Evolutionary conservation across 805 yeast species (phyloP), one percentile per base, ranked within the genome.

Genomic region (Suhomyces xylopsoci): DNA sequence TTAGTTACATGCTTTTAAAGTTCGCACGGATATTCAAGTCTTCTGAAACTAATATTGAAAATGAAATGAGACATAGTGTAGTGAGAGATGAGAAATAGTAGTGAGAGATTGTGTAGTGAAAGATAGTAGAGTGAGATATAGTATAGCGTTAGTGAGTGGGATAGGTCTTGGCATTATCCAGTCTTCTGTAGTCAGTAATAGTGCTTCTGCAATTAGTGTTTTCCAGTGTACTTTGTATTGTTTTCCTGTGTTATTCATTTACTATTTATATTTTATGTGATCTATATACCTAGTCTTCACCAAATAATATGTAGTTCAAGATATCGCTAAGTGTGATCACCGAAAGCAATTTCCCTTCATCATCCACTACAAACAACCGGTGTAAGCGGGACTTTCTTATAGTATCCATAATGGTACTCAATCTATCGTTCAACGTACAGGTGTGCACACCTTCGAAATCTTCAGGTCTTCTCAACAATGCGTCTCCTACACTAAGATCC

Each of bases 401-500:
- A 34, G 96, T 92, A 66, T 92, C 97, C 84, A 94, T 81, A 52
- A 94, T 87, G 14, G 96, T 90, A 55, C 93, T 87, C 53, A 94
- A 74, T 57, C 92, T 80, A 67, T 94, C 99, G 59, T 84, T 81
- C 58, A 84, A 78, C 0, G 97, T 90, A 71, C 99, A 94, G 0
- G 98, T 94, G 70, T 91, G 90, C 12, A 94, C 98, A 54, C 99
- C 99, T 70, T 94, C 98, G 62, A 93, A 94, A 66, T 94, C 97
- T 60, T 92, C 97, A 3, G 96, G 85, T 65, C 97, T 79, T 70
- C 96, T 84, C 84, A 94, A 83, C 50, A 94, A 76, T 0, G 98
- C 98, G 69, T 94, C 97, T 3, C 99, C 99, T 3, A 94, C 97
- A 53, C 93, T 86, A 59, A 94, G 76, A 40, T 91, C 87, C 55